phyloP scores from a whole-genome alignment of 2,329 filamentous ascomycete genomes.

The Fusarium nanum region DNA sequence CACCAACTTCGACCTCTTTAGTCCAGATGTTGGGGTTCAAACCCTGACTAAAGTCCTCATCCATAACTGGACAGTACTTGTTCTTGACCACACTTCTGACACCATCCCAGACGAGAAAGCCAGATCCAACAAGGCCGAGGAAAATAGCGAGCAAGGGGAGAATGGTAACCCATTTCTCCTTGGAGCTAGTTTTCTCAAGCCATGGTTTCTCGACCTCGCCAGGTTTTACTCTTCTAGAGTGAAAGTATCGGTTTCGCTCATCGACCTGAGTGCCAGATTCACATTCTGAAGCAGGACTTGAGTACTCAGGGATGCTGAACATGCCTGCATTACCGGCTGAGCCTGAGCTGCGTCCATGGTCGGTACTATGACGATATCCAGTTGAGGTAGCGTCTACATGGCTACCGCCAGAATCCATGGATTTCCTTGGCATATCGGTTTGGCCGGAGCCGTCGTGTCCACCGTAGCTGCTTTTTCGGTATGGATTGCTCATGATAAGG shows the following conservation, averaged over 20 bases:
- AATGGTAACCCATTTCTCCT: slow-evolving; percentile 88
- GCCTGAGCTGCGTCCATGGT: slow-evolving; percentile 13
- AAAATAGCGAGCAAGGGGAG: slow-evolving; percentile 78
- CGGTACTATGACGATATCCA: slow-evolving; percentile 30
- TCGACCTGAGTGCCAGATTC: slow-evolving; percentile 55
- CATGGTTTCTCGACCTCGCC: slow-evolving; percentile 82
- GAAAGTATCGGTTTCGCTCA: slow-evolving; percentile 71
- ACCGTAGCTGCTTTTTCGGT: slow-evolving; percentile 27
- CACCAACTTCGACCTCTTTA: slow-evolving; percentile 79
- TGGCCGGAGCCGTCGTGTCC: slow-evolving; percentile 13
- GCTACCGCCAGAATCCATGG: slow-evolving; percentile 19
- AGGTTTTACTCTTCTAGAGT: slow-evolving; percentile 77
- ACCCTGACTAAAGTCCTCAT: slow-evolving; percentile 72
- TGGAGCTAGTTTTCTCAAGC: slow-evolving; percentile 77
- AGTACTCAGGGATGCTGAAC: slow-evolving; percentile 39
- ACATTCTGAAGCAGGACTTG: slow-evolving; percentile 52
- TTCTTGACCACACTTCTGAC: slow-evolving; percentile 77
- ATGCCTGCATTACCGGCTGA: slow-evolving; percentile 34
- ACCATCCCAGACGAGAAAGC: slow-evolving; percentile 81
- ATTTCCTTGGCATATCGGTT: slow-evolving; percentile 26
- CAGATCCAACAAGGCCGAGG: slow-evolving; percentile 74
- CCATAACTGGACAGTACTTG: slow-evolving; percentile 76
- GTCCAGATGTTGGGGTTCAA: slow-evolving; percentile 74
- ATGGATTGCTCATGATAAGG: slow-evolving; percentile 19
- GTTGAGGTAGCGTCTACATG: slow-evolving; percentile 18